phyloP scores from a whole-genome alignment of 345 rosid genomes.

The Isatis tinctoria region DNA sequence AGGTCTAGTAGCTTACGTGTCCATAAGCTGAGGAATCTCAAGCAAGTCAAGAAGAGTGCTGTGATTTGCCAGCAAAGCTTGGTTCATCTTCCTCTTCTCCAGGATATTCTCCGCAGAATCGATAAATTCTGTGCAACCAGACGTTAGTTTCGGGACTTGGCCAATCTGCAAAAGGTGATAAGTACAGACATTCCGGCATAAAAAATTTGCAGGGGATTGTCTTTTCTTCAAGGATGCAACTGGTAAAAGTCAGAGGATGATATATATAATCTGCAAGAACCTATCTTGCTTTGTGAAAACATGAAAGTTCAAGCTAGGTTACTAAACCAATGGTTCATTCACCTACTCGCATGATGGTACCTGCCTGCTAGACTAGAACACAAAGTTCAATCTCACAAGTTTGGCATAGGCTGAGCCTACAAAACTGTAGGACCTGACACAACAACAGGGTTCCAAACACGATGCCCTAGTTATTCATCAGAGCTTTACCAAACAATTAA shows the following conservation, averaged over 20 bases:
- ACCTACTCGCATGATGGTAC: background rate
- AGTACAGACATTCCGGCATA: background rate
- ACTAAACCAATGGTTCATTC: slow-evolving; percentile 21
- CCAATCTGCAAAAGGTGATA: slow-evolving; percentile 48
- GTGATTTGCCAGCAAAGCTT: slow-evolving; percentile 79
- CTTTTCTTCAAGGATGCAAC: background rate
- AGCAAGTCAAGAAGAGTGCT: slow-evolving; percentile 95
- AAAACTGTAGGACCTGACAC: background rate
- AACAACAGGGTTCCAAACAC: background rate
- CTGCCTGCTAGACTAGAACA: background rate
- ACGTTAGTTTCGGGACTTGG: slow-evolving; percentile 72
- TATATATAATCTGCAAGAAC: background rate
- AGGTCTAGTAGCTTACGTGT: slow-evolving; percentile 61
- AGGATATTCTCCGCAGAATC: slow-evolving; percentile 83
- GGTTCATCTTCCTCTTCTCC: slow-evolving; percentile 96
- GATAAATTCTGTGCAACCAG: slow-evolving; percentile 85
- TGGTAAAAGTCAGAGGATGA: background rate
- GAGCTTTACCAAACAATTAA: background rate
- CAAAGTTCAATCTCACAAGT: background rate
- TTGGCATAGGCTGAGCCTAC: background rate
- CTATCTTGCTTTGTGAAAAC: background rate
- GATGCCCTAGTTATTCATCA: background rate
- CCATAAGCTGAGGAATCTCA: slow-evolving; percentile 99
- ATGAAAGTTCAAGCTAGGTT: slow-evolving; percentile 1
- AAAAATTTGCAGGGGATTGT: background rate